These are phyloP conservation scores for Gossypium davidsonii DNA, from an alignment of 441 rosid genomes.

Conservation along the genomic window DNA sequence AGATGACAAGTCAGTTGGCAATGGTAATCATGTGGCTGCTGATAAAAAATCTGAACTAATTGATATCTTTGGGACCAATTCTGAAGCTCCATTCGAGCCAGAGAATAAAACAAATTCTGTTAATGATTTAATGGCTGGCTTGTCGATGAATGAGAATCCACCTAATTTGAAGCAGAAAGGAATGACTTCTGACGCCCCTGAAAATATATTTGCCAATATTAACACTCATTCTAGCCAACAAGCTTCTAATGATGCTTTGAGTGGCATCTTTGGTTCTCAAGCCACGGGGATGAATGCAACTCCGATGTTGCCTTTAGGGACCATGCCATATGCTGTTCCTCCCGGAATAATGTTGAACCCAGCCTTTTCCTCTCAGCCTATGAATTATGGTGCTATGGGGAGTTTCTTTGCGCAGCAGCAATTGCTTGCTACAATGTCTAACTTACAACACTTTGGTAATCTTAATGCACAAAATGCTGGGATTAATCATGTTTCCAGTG, in stretches of 20 bases:
- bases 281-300: slow-evolving; percentile 38
- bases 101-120: slow-evolving; percentile 34
- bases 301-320: slow-evolving; percentile 41
- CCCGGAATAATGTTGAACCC: slow-evolving; percentile 63
- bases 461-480: slow-evolving; percentile 45
- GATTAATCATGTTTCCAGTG: slow-evolving; percentile 26
- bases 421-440: slow-evolving; percentile 65
- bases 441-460: slow-evolving; percentile 59
- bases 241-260: slow-evolving; percentile 38
- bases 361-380: slow-evolving; percentile 55
- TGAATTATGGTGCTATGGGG: slow-evolving; percentile 72
- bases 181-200: slow-evolving; percentile 34
- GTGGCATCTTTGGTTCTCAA: slow-evolving; percentile 51
- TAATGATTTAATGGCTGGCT: slow-evolving; percentile 63
- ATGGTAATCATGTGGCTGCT: slow-evolving; percentile 28
- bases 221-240: slow-evolving; percentile 32
- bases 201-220: slow-evolving; percentile 37
- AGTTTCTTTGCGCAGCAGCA: slow-evolving; percentile 75
- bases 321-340: slow-evolving; percentile 50
- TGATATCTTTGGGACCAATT: slow-evolving; percentile 61
- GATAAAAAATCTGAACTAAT: slow-evolving; percentile 40
- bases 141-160: slow-evolving; percentile 48
- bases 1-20: slow-evolving; percentile 36
- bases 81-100: slow-evolving; percentile 32
- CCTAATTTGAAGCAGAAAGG: slow-evolving; percentile 39